Percentiles rank a stretch among this genome's conserved stretches.
These are phyloP conservation scores for Hirschfeldia incana DNA, from an alignment of 345 rosid genomes.

Conservation along the genomic window DNA sequence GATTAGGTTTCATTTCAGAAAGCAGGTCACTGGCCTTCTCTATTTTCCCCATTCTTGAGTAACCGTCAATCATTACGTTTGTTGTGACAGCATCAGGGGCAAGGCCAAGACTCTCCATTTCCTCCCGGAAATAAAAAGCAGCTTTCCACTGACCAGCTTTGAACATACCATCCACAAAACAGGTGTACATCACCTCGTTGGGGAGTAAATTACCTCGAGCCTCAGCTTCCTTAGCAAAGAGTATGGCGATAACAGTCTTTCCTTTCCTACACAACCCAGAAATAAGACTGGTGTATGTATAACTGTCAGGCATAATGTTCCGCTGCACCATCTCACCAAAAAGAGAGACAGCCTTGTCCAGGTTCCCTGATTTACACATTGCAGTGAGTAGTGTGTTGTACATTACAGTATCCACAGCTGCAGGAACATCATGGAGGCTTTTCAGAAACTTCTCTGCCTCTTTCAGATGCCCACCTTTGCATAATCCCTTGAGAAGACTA, in stretches of 20 bases:
- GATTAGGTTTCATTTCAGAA: slow-evolving; percentile 53
- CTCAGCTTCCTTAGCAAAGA: slow-evolving; percentile 54
- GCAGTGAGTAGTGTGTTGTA: slow-evolving; percentile 74
- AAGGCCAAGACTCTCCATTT: slow-evolving; percentile 51
- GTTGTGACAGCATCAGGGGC: slow-evolving; percentile 55
- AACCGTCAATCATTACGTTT: slow-evolving; percentile 60
- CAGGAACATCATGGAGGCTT: slow-evolving; percentile 54
- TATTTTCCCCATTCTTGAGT: slow-evolving; percentile 67
- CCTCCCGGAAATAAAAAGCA: slow-evolving; percentile 48
- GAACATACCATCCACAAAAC: slow-evolving; percentile 69
- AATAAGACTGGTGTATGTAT: slow-evolving; percentile 65
- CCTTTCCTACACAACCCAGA: slow-evolving; percentile 72
- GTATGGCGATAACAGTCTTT: slow-evolving; percentile 65
- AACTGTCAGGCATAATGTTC: slow-evolving; percentile 61
- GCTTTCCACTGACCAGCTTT: slow-evolving; percentile 67
- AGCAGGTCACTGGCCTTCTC: slow-evolving; percentile 44
- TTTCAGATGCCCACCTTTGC: slow-evolving; percentile 62
- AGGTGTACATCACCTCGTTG: slow-evolving; percentile 52
- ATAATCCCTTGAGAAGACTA: slow-evolving; percentile 83
- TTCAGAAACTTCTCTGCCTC: slow-evolving; percentile 65
- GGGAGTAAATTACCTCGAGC: slow-evolving; percentile 46
- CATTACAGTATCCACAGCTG: slow-evolving; percentile 58
- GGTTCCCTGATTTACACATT: slow-evolving; percentile 56
- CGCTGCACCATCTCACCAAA: slow-evolving; percentile 65
- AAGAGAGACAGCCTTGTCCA: slow-evolving; percentile 61